Evolutionary conservation across 169 alveolate genomes (phyloP).

Genomic region (Eimeria praecox): DNA sequence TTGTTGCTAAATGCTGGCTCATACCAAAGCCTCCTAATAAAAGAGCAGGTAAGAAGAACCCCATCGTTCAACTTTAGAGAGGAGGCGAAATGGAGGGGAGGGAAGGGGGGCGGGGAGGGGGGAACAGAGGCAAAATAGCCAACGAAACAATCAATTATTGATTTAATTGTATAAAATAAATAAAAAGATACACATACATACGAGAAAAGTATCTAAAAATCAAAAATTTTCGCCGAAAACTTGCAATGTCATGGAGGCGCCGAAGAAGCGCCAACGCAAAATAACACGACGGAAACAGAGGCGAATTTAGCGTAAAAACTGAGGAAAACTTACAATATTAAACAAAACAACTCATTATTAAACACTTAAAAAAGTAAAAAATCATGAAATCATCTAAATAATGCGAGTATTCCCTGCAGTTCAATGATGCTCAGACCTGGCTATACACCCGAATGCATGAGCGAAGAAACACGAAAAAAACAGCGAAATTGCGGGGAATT

Average conservation of each 20-base stretch:
- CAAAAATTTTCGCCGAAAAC: neutral
- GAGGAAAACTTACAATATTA: neutral
- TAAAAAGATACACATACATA: neutral
- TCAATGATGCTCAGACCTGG: neutral
- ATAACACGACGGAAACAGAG: neutral
- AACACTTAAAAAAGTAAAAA: neutral
- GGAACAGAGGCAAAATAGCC: no score
- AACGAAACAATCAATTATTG: no score
- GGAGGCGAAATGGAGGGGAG: neutral
- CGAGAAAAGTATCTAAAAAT: neutral
- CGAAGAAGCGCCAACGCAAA: neutral
- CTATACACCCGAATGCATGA: conserved; percentile 25
- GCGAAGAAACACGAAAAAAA: conserved; percentile 18
- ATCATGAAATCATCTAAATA: neutral
- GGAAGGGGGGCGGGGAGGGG: neutral
- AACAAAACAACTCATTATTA: neutral
- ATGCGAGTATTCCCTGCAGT: neutral
- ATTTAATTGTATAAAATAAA: neutral
- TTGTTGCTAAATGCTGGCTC: conserved; percentile 77
- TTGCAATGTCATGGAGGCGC: neutral
- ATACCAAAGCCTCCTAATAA: conserved; percentile 80
- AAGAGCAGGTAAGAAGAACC: conserved; percentile 82
- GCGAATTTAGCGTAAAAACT: neutral
- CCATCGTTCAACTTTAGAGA: conserved; percentile 30
- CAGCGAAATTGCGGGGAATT: neutral